Conservation (phyloP, 208 protist species). For the Lotmaria passim region DNA sequence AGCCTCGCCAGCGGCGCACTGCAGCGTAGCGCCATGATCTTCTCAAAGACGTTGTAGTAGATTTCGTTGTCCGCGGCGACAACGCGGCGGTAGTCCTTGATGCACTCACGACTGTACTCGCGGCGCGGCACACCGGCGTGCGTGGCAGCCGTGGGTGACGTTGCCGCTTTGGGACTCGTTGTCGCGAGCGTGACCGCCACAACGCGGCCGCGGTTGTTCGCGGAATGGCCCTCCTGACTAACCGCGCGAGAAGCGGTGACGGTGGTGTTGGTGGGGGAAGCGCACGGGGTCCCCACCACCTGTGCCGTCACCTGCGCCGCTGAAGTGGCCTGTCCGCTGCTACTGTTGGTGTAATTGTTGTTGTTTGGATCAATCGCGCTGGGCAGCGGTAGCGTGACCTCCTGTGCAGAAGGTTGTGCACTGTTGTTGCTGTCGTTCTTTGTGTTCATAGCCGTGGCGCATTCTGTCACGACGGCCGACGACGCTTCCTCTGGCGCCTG, state of each 20-base stretch:
- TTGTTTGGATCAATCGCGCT: background rate
- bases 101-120: constrained; percentile 67
- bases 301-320: background rate
- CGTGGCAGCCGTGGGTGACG: background rate
- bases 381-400: background rate
- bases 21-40: constrained; percentile 47
- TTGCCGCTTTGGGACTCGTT: background rate
- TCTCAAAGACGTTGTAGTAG: constrained; percentile 70
- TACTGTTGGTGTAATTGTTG: too few relatives aligned
- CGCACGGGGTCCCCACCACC: background rate
- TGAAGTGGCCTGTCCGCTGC: background rate
- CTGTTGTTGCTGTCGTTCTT: background rate
- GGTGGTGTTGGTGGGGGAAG: background rate
- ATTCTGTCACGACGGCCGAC: background rate
- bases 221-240: background rate
- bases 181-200: background rate
- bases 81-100: constrained; percentile 64
- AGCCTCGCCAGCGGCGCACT: constrained; percentile 44
- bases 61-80: constrained; percentile 75
- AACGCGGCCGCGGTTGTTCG: constrained; percentile 8
- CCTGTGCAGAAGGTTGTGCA: too few relatives aligned
- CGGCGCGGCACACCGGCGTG: constrained; percentile 36
- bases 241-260: background rate
- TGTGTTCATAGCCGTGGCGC: background rate
- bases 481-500: background rate